Base-by-base conservation (phyloP, 140 eudicot species). In the Anethum foeniculum region DNA sequence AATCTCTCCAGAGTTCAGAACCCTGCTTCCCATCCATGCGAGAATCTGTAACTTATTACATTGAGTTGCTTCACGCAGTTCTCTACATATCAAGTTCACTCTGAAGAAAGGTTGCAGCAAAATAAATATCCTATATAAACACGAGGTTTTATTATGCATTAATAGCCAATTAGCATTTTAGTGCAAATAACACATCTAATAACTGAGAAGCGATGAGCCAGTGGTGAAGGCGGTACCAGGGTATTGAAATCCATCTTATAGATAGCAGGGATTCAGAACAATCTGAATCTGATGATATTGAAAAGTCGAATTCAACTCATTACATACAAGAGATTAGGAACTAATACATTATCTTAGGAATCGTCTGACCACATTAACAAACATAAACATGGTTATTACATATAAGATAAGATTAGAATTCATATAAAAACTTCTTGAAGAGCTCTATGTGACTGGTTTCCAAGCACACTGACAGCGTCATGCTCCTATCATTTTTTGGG, bases 381-480 rank as follows among this genome's bases (percentile, higher is more conserved):
- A 21, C 6, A 34, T 6, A 13, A 15, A 7, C 11, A 12, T n/a
- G 58, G 12, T 56, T 9, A 52, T 43, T 32, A 38, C 32, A 56
- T 67, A 62, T 0, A 34, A 34, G n/a, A 65, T 16, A 67, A 15
- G 21, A 67, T 47, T 28, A 79, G 67, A 67, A 64, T 7, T 79
- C 82, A 46, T 79, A 44, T 78, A 89, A 62, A 25, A 80, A 83
- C 88, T 89, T 89, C 78, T 84, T 84, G 72, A 89, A 89, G 49
- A 78, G 88, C 23, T 84, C 77, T 73, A 84, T 87, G 58, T 86
- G 87, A 58, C 74, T 80, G 62, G 86, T 84, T 18, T 85, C 88
- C 76, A 89, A 82, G 64, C 89, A 88, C 77, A 88, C 85, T 0
- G 91, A 88, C 72, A 86, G 71, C 18, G 89, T 68, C 86, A 90